These are phyloP conservation scores for Metschnikowia orientalis DNA, from an alignment of 805 yeast genomes.

Conservation along the genomic window DNA sequence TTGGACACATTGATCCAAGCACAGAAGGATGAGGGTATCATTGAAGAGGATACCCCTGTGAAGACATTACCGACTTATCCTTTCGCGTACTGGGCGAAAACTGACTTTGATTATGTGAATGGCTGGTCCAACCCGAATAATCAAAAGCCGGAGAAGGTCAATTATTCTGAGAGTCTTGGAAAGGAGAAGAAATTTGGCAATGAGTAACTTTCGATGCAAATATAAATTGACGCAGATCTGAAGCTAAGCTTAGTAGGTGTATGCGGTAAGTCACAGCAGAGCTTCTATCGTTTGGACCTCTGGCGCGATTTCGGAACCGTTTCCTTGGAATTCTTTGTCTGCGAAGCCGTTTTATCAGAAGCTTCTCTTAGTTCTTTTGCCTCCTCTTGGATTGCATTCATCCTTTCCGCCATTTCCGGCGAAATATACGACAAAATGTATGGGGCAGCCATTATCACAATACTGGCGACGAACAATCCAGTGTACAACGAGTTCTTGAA, in stretches of 20 bases:
- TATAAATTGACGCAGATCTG: too few relatives aligned
- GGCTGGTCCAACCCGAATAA: slow-evolving; percentile 39
- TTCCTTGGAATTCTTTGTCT: too few relatives aligned
- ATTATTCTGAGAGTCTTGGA: slow-evolving; percentile 23
- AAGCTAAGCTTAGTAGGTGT: too few relatives aligned
- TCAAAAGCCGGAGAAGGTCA: slow-evolving; percentile 19
- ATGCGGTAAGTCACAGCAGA: too few relatives aligned
- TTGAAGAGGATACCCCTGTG: slow-evolving; percentile 50
- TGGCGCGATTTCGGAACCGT: too few relatives aligned
- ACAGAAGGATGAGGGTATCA: slow-evolving; percentile 55
- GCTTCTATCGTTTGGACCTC: too few relatives aligned
- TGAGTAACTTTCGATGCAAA: too few relatives aligned
- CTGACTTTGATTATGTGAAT: slow-evolving; percentile 36
- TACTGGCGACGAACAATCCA: slow-evolving; percentile 25
- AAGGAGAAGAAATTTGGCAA: slow-evolving; percentile 16
- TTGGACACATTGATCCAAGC: slow-evolving; percentile 53
- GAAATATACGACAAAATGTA: slow-evolving; percentile 24
- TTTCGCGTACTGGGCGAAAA: slow-evolving; percentile 53
- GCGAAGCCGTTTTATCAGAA: too few relatives aligned
- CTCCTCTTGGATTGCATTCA: slow-evolving; percentile 20
- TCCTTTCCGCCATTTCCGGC: slow-evolving; percentile 37
- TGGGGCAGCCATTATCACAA: slow-evolving; percentile 32
- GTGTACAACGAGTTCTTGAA: slow-evolving; percentile 36
- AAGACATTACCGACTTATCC: slow-evolving; percentile 60
- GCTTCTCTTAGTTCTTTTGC: too few relatives aligned